phyloP scores from a whole-genome alignment of 306 rosid species.

The Citrullus colocynthis region DNA sequence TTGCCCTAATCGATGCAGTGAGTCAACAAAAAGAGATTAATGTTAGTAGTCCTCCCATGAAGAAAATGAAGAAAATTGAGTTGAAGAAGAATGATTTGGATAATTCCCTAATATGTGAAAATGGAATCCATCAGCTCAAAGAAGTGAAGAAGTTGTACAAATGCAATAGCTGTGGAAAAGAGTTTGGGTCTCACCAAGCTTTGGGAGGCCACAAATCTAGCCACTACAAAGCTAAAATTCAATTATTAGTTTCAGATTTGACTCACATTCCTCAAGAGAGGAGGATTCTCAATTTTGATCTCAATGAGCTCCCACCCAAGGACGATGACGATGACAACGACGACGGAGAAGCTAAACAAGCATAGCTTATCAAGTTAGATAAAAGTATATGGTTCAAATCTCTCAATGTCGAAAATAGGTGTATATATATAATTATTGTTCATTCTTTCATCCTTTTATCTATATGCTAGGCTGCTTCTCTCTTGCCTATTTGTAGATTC shows the following conservation, averaged over 20 bases:
- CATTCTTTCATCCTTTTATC: no score
- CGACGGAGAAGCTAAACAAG: no score
- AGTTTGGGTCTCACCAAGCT: slow-evolving; percentile 27
- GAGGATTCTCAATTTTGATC: slow-evolving; percentile 25
- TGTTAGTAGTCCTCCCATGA: no score
- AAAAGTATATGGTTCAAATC: no score
- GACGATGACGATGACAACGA: slow-evolving; percentile 2
- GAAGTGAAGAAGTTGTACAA: neutral
- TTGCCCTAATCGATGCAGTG: no score
- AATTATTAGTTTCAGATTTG: neutral
- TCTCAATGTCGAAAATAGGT: no score
- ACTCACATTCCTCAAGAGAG: neutral
- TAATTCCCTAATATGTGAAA: neutral
- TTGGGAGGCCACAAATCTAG: slow-evolving; percentile 37
- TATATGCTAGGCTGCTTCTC: no score
- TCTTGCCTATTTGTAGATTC: no score
- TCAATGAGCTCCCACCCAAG: slow-evolving; percentile 28
- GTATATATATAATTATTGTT: no score
- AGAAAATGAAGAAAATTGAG: neutral
- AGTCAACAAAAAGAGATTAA: no score
- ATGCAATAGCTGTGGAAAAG: slow-evolving; percentile 24
- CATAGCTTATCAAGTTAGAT: no score
- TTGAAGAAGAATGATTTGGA: neutral
- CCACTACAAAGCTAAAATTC: slow-evolving; percentile 12
- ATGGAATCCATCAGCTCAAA: no score